Conservation (phyloP, 2,329 filamentous ascomycete genomes). For the Epichloe aotearoae region DNA sequence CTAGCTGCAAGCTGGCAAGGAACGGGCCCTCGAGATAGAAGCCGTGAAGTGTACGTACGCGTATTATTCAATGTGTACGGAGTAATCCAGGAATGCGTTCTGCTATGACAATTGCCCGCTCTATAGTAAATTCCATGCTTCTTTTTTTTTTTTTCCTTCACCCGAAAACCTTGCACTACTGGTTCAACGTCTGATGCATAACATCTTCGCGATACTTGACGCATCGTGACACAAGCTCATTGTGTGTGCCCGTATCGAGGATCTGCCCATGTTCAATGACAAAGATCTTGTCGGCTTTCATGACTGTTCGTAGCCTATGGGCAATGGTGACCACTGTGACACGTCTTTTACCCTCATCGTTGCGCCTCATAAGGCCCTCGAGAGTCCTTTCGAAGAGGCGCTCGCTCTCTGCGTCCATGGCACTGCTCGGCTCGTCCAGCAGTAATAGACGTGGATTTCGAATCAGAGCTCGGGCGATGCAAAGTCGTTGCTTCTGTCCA, state of each 20-base stretch:
- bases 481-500: constrained; percentile 56
- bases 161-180: no score
- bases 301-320: constrained; percentile 30
- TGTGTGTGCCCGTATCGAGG: constrained; percentile 15
- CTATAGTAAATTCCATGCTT: no score
- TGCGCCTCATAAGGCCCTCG: constrained; percentile 21
- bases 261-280: constrained; percentile 26
- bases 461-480: constrained; percentile 55
- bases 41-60: no score
- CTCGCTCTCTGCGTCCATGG: constrained; percentile 41
- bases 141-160: no score
- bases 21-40: no score
- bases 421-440: constrained; percentile 37
- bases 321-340: constrained; percentile 31
- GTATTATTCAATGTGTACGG: no score
- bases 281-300: constrained; percentile 29
- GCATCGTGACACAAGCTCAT: not conserved
- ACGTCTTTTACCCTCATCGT: constrained; percentile 18
- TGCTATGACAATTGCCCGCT: no score
- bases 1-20: no score
- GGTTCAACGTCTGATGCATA: no score
- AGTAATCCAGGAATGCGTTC: no score
- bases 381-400: constrained; percentile 44
- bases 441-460: constrained; percentile 51
- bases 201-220: not conserved